phyloP scores from a whole-genome alignment of 2,329 filamentous ascomycete genomes.

The Ceratocystis cubensis region DNA sequence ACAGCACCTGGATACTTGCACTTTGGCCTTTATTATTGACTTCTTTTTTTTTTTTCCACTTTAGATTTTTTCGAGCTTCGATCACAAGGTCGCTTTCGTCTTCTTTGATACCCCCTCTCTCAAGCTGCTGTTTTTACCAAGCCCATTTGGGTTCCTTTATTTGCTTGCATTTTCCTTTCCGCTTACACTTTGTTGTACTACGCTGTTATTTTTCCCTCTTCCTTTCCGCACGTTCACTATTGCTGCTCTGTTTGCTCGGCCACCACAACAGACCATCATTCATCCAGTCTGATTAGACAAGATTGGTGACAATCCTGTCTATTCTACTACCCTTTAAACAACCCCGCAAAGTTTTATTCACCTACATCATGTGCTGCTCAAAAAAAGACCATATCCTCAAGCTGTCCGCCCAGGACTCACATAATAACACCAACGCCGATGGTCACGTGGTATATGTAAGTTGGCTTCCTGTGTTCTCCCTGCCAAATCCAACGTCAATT shows the following conservation, averaged over 20 bases:
- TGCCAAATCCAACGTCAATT: not conserved
- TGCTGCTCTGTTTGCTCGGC: not conserved
- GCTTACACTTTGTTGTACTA: not conserved
- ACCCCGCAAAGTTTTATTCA: too few relatives aligned
- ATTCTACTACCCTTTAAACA: too few relatives aligned
- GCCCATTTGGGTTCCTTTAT: not conserved
- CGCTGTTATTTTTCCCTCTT: not conserved
- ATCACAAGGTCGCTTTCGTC: not conserved
- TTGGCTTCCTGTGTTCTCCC: not conserved
- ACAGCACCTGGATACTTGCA: not conserved
- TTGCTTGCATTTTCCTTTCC: not conserved
- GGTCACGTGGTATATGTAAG: conserved; percentile 6
- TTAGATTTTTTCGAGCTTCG: not conserved
- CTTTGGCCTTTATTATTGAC: not conserved
- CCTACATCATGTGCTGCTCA: not conserved
- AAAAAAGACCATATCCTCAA: not conserved
- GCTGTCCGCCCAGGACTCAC: not conserved
- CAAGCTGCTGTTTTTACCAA: not conserved
- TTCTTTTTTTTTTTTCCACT: not conserved
- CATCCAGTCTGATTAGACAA: not conserved
- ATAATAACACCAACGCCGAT: not conserved
- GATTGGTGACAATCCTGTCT: not conserved
- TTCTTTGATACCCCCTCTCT: not conserved
- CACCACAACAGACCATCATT: not conserved
- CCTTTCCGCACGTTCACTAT: not conserved